Base-by-base conservation (phyloP, 768 basidiomycete genomes). In the Wakefieldia striispora region DNA sequence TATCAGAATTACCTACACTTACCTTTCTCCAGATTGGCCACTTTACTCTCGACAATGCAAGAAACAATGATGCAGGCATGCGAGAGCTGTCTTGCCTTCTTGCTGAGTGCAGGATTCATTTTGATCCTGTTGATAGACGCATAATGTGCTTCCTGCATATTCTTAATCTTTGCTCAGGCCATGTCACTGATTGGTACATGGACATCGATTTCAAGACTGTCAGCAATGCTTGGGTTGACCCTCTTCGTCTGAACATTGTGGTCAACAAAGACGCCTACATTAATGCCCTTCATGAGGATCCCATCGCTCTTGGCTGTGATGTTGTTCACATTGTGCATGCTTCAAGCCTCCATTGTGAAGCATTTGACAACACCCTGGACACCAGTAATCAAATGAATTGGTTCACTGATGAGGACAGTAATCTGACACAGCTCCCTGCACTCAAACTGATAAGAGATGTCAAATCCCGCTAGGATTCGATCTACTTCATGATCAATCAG, bases 121-220 rank as follows among this genome's bases (percentile, higher is more conserved):
- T 33, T 14, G 31, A 33, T 14, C 31, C 31, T 33, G 13, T 33
- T 2, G 31, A 35, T n/a, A 33, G 29, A 17, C n/a, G 40, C 45
- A 33, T 33, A 2, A 29, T 29, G 29, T 61, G 62, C 40, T 57
- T 63, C 34, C 57, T 57, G 0, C 57, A 63, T 23, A 46, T 63
- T 24, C 49, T 61, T 3, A 56, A 63, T 26, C 56, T 59, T 13
- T 54, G 43, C 31, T 35, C 20, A 2, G 39, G 47, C 19, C 59
- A 57, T 29, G 31, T 45, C 8, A 35, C 54, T n/a, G 31, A 38
- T 8, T 31, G 38, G 13, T 53, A 49, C 26, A 31, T 14, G 3
- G 10, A 16, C n/a, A 19, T 24, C 2, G 39, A 51, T 6, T 39
- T 45, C 20, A 6, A 6, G 21, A n/a, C 29, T 2, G 12, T 51